Conservation (phyloP, 179 eudicot species). For the Patellifolia procumbens region DNA sequence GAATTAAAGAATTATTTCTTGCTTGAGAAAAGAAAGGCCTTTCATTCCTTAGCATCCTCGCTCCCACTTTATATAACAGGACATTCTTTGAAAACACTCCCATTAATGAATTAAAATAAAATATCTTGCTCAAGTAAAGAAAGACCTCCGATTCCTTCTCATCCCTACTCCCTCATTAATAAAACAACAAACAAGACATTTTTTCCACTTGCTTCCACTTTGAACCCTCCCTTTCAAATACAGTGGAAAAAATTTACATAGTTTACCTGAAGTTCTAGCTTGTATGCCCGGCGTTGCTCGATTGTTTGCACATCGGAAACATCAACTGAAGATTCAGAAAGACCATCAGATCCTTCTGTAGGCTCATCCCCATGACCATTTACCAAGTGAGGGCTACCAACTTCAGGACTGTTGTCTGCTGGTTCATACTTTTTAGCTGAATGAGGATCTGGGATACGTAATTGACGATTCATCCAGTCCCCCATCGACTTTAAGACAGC, state of each 20-base stretch:
- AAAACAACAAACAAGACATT: no score
- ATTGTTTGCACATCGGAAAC: constrained; percentile 81
- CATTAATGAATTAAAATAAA: no score
- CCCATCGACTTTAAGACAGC: constrained; percentile 92
- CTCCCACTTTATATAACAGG: no score
- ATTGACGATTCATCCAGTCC: constrained; percentile 91
- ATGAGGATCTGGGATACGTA: constrained; percentile 86
- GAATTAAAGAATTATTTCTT: no score
- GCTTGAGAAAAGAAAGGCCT: no score
- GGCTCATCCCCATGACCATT: constrained; percentile 82
- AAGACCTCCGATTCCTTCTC: no score
- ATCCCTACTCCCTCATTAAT: no score
- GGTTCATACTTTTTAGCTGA: constrained; percentile 55
- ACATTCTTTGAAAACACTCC: no score
- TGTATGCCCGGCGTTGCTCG: constrained; percentile 98
- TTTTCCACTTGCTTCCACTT: neutral
- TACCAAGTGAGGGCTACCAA: constrained; percentile 45
- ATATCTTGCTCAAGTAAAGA: no score
- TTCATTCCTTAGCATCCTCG: no score
- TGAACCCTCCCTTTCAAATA: neutral
- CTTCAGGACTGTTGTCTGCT: constrained; percentile 54
- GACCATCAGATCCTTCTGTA: constrained; percentile 76
- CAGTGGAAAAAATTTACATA: neutral
- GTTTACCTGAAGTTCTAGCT: constrained; percentile 96
- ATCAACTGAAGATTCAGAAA: constrained; percentile 74